Conservation (phyloP, 495 filamentous ascomycete genomes). For the Ascobolus immersus region DNA sequence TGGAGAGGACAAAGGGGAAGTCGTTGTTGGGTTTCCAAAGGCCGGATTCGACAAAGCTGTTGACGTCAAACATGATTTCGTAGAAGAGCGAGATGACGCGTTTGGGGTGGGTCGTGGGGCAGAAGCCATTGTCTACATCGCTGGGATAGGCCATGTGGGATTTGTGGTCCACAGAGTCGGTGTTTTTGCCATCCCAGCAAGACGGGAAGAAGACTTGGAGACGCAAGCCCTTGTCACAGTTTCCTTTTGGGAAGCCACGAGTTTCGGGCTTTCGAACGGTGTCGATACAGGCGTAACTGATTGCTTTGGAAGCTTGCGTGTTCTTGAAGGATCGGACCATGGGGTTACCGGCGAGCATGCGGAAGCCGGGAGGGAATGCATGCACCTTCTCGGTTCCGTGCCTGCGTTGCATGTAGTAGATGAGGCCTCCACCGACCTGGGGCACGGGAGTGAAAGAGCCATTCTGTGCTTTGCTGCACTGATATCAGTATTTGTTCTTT, state of each 20-base stretch:
- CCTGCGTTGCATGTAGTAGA: slow-evolving; percentile 44
- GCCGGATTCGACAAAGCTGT: slow-evolving; percentile 29
- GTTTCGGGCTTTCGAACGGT: slow-evolving; percentile 36
- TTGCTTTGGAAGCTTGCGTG: slow-evolving; percentile 43
- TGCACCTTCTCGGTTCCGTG: slow-evolving; percentile 23
- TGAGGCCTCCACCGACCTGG: slow-evolving; percentile 35
- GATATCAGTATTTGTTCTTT: too few species aligned
- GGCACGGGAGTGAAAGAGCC: slow-evolving; percentile 36
- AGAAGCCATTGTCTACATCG: slow-evolving; percentile 47
- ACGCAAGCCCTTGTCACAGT: slow-evolving; percentile 53
- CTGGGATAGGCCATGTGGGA: slow-evolving; percentile 55
- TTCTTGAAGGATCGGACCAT: slow-evolving; percentile 49
- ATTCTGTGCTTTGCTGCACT: too few species aligned
- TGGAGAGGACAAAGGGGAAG: slow-evolving; percentile 56
- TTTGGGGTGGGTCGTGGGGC: slow-evolving; percentile 43
- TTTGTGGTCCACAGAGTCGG: slow-evolving; percentile 34
- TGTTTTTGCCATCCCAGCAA: slow-evolving; percentile 62
- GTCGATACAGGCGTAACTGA: slow-evolving; percentile 85
- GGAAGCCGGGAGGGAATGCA: slow-evolving; percentile 56
- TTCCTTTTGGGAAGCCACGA: slow-evolving; percentile 46
- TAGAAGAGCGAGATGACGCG: slow-evolving; percentile 55
- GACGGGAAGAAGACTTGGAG: slow-evolving; percentile 75
- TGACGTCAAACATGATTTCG: slow-evolving; percentile 68
- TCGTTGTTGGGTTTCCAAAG: too few species aligned
- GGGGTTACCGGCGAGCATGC: slow-evolving; percentile 62